These are phyloP conservation scores for Pseudogymnoascus sp. DNA, from an alignment of 2,329 filamentous ascomycete genomes.

Conservation along the genomic window DNA sequence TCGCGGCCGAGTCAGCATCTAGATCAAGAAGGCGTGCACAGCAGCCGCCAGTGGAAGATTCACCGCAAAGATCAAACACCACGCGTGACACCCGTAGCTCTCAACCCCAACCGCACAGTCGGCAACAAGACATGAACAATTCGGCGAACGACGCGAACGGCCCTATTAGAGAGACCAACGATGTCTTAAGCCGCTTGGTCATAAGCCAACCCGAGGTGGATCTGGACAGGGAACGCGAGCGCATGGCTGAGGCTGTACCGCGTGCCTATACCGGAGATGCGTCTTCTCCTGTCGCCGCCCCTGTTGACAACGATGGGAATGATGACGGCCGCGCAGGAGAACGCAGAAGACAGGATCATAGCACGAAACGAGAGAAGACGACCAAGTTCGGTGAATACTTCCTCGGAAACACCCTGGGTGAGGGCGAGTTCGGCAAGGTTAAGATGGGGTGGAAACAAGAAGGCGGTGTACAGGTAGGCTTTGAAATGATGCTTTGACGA, in stretches of 20 bases:
- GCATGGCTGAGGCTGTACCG: constrained; percentile 51
- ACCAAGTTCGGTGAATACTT: constrained; percentile 94
- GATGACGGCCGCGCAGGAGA: constrained; percentile 35
- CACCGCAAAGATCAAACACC: constrained; percentile 33
- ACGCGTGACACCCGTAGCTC: constrained; percentile 33
- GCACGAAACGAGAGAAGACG: constrained; percentile 54
- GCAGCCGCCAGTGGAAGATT: constrained; percentile 33
- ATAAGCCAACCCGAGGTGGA: constrained; percentile 70
- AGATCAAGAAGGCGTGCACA: constrained; percentile 39
- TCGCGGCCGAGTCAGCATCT: constrained; percentile 27
- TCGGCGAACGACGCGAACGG: constrained; percentile 40
- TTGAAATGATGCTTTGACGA: background rate
- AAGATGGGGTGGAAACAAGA: constrained; percentile 98
- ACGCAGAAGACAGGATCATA: constrained; percentile 53
- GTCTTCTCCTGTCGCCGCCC: constrained; percentile 32
- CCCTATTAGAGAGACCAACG: constrained; percentile 66
- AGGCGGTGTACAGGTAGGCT: constrained; percentile 67
- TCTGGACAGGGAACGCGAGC: constrained; percentile 61
- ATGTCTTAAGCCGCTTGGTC: constrained; percentile 69
- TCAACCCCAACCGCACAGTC: constrained; percentile 20
- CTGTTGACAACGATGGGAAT: constrained; percentile 41
- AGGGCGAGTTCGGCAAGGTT: constrained; percentile 98
- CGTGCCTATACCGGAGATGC: constrained; percentile 13
- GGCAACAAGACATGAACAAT: constrained; percentile 28
- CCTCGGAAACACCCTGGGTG: constrained; percentile 88